Evolutionary conservation across 768 basidiomycete genomes (phyloP), one percentile per base, ranked within the genome.

Genomic region (Kwoniella pini): DNA sequence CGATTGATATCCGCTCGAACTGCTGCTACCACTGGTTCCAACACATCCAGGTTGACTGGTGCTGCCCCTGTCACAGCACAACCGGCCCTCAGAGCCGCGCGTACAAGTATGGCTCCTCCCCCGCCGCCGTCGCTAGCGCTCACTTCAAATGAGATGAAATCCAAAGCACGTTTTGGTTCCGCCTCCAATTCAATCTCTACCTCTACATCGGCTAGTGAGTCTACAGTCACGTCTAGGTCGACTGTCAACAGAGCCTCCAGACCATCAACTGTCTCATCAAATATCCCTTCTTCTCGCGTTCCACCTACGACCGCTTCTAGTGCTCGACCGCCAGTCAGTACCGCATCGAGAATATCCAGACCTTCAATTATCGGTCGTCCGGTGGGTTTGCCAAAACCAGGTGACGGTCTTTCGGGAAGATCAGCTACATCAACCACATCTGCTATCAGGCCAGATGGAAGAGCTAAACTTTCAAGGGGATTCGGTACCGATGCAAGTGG

Each of bases 401-500:
- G 45, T 2, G 30, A 36, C 11, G 57, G 52, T 24, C 39, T 42
- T 13, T 33, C 53, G 0, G 53, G 54, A 10, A 53, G 57, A 36
- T 55, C 63, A 17, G 58, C 51, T 21, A 27, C 56, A 24, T 13
- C 5, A 21, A 48, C 26, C 30, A 9, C n/a, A 30, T n/a, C n/a
- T n/a, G 39, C 43, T 15, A n/a, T 24, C 13, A 27, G 9, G 15
- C 15, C 33, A 15, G 33, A 36, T 9, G 15, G 33, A 9, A 7
- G 33, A 36, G 17, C 43, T 4, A 24, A 22, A 19, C 17, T 49
- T 9, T 46, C 60, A 17, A 54, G 60, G 28, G 15, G 21, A 1
- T 62, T 62, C 43, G 60, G 54, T n/a, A 31, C 36, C 1, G 60
- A 62, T 46, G 60, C 60, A 1, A 50, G 21, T 28, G 11, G 36